Evolutionary conservation across 2,329 filamentous ascomycete species (phyloP), one percentile per base, ranked within the genome.

Genomic region (Paracorniculantispora psalliotae): DNA sequence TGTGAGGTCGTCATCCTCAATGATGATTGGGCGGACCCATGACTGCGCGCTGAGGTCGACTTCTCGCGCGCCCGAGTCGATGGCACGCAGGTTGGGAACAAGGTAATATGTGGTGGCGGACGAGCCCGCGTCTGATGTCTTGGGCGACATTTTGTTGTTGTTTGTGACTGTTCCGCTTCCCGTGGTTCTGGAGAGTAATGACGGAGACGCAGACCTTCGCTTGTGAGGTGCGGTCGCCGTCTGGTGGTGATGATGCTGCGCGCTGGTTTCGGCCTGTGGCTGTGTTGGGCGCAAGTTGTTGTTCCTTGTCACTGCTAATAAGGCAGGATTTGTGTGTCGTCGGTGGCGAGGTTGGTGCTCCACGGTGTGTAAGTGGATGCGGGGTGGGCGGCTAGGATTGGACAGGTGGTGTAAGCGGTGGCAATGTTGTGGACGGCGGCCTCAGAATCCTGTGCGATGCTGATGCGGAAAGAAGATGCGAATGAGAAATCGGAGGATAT

Each of bases 1-100:
- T 68, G 78, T 84, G 39, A 85, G 73, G 63, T 85, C 82, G 59
- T 84, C 81, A 66, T 85, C 82, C 59, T 85, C 81, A 65, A 85
- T 85, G 61, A 81, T 73, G 51, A 79, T 84, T 35, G 79, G 77
- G 57, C 79, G 75, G 62, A 81, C 77, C 81, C 81, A 84, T 48
- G 71, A 62, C 61, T 72, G 69, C 44, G 70, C 66, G 57, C 64
- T 60, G 61, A 66, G 63, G 59, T 75, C 73, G 61, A 73, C 65
- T 63, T 75, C 70, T 47, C 65, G 61, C 10, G 70, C 67, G 44
- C 69, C 65, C 35, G 72, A 59, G 62, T 74, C 71, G 59, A 72
- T 63, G 44, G 69, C 63, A 63, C 66, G 66, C 17, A 69, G 61
- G 59, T 73, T 69, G 59, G 72, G 71, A n/a, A 72, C 64, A 48